Conservation (phyloP, 78 protist genomes). For the Mantamonas sphyraenae region DNA sequence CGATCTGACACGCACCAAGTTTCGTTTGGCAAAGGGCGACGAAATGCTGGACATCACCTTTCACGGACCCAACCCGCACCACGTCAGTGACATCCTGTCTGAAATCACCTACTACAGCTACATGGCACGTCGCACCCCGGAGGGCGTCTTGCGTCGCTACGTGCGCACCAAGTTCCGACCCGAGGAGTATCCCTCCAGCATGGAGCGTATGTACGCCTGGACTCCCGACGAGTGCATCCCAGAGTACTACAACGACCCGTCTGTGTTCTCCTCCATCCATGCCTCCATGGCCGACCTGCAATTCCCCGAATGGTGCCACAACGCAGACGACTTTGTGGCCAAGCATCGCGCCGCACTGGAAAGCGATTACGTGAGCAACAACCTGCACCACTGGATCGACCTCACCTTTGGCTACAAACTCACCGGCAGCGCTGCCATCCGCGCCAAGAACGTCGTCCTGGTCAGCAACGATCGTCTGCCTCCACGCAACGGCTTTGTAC, state of each 20-base stretch:
- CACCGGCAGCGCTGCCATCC: constrained; percentile 53
- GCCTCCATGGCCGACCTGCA: constrained; percentile 63
- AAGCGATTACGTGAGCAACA: constrained; percentile 59
- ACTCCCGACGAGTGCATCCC: constrained; percentile 85
- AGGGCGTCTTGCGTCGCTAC: constrained; percentile 38
- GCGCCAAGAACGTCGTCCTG: constrained; percentile 36
- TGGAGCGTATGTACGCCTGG: constrained; percentile 62
- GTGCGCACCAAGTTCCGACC: constrained; percentile 70
- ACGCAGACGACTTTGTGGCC: neutral
- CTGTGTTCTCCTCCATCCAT: constrained; percentile 56
- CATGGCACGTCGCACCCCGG: constrained; percentile 67
- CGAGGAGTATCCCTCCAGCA: constrained; percentile 61
- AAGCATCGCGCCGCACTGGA: constrained; percentile 69
- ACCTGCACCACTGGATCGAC: constrained; percentile 93
- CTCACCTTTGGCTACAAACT: constrained; percentile 85
- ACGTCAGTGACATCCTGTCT: constrained; percentile 57
- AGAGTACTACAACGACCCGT: constrained; percentile 62
- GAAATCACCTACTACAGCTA: constrained; percentile 65
- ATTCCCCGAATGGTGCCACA: constrained; percentile 34
- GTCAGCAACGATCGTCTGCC: neutral
- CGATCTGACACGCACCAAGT: constrained; percentile 58
- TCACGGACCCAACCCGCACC: constrained; percentile 37
- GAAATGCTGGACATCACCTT: constrained; percentile 63
- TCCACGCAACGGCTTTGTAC: constrained; percentile 27
- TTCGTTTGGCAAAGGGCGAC: constrained; percentile 69